Base-by-base conservation (phyloP, 2,329 filamentous ascomycete genomes). In the Phoma sp. region DNA sequence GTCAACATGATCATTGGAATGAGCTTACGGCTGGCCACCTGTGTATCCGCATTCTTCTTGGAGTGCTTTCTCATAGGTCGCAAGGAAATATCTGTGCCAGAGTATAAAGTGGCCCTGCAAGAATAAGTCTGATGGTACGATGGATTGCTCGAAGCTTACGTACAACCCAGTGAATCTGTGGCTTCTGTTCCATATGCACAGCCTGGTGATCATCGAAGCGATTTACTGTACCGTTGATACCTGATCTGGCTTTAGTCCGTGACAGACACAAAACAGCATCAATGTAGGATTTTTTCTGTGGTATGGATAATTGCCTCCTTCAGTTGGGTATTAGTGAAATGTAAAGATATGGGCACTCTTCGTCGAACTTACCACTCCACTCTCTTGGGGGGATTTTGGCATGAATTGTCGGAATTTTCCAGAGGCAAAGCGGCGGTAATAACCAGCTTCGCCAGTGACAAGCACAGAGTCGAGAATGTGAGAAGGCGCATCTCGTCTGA, bases 151-250 rank as follows among this genome's bases (percentile, higher is more conserved):
- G 27, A 29, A 9, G 27, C 27, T 29, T 33, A 3, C 32, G 5
- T 11, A 33, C 64, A 7, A 69, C 68, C 38, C 46, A 69, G 35
- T 70, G 68, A 23, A 69, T 70, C 7, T 58, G 32, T 13, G 59
- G 54, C 1, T 59, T 64, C 32, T 68, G 66, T 10, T 24, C 52
- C 14, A 37, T 51, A 40, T 71, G 67, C 2, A 69, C 57, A 23
- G 63, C 67, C 2, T 61, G 53, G 39, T 59, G 53, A 39, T 69
- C 67, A 30, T 69, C 66, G 25, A 60, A 69, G 7, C 66, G 66
- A 45, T 68, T 64, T 1, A 61, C 33, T 3, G 61, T 40, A 2
- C 52, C 58, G 1, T 41, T 10, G 29, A 67, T 52, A 7, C 60
- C 63, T 1, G 65, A 65, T 10, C 43, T 62, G 5, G 64, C 56